Conservation (phyloP, 257 asterid genomes). For the Ligustrum vulgare region DNA sequence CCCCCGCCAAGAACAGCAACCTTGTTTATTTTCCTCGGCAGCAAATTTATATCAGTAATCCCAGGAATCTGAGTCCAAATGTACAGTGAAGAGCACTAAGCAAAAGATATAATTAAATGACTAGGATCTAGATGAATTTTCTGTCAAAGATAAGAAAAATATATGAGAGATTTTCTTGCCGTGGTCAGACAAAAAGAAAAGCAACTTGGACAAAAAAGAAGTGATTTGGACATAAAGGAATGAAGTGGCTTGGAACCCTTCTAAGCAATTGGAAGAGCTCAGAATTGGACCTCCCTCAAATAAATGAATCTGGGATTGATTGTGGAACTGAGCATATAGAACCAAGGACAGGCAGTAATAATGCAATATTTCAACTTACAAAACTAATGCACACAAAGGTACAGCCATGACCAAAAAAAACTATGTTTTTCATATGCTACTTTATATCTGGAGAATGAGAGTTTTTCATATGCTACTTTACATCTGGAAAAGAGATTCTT, state of each 20-base stretch:
- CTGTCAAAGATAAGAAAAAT: too few species aligned
- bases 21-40: slow-evolving; percentile 44
- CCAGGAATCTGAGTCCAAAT: slow-evolving; percentile 44
- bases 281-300: too few species aligned
- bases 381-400: background rate
- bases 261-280: too few species aligned
- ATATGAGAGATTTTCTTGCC: too few species aligned
- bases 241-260: too few species aligned
- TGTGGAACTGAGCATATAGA: too few species aligned
- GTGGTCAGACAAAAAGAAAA: too few species aligned
- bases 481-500: slow-evolving; percentile 7
- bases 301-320: too few species aligned
- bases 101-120: slow-evolving; percentile 10
- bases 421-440: background rate
- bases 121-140: background rate
- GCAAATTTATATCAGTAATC: slow-evolving; percentile 39
- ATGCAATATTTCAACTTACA: background rate
- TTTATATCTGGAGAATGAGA: background rate
- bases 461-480: background rate
- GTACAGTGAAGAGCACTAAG: slow-evolving; percentile 13
- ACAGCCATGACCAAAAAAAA: background rate
- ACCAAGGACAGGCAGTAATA: too few species aligned
- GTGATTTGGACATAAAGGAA: too few species aligned
- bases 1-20: slow-evolving; percentile 61
- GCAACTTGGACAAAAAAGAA: too few species aligned